Percentiles rank a stretch among this genome's conserved stretches.
phyloP scores from a whole-genome alignment of 306 rosid genomes.

The Cercis canadensis region DNA sequence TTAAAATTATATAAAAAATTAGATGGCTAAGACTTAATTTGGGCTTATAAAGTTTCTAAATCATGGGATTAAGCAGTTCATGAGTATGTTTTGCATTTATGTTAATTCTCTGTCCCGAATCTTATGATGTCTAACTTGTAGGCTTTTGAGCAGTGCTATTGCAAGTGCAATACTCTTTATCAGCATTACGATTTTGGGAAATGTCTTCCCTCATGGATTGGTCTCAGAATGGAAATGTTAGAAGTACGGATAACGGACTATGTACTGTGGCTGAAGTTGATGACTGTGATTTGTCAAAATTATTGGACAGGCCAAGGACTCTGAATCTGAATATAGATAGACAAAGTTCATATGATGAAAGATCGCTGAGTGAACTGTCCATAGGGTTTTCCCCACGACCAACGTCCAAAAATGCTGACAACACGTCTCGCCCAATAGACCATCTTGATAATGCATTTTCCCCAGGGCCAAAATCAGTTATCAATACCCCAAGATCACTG shows the following conservation, averaged over 20 bases:
- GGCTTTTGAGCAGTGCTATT: constrained; percentile 44
- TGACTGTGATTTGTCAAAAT: constrained; percentile 63
- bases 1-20: neutral
- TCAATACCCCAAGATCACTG: constrained; percentile 60
- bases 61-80: constrained; percentile 6
- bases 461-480: constrained; percentile 51
- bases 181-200: constrained; percentile 27
- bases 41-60: constrained; percentile 6
- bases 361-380: constrained; percentile 63
- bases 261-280: constrained; percentile 46
- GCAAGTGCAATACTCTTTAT: constrained; percentile 13
- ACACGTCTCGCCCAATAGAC: constrained; percentile 45
- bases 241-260: constrained; percentile 28
- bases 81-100: neutral
- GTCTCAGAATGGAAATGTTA: constrained; percentile 55
- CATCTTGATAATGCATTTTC: constrained; percentile 49
- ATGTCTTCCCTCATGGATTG: constrained; percentile 44
- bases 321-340: constrained; percentile 62
- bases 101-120: constrained; percentile 16
- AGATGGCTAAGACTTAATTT: neutral
- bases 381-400: constrained; percentile 57
- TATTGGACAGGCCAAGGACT: constrained; percentile 65
- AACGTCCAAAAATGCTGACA: constrained; percentile 45
- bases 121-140: constrained; percentile 35
- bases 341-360: constrained; percentile 76